Evolutionary conservation across 2,329 filamentous ascomycete genomes (phyloP).

Genomic region (Calonectria naviculata): DNA sequence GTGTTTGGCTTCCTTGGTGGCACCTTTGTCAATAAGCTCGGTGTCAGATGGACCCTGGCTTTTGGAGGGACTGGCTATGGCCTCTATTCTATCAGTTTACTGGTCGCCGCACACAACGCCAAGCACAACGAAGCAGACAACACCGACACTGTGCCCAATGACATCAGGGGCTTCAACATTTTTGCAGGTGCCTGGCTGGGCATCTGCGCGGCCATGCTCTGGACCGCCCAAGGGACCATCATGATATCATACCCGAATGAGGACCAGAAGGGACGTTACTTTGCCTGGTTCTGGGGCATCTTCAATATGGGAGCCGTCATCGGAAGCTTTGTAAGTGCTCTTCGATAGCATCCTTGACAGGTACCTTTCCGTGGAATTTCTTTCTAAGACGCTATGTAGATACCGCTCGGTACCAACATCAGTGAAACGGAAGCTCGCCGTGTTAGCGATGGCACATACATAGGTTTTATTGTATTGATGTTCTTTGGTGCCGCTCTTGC

Average conservation of each 20-base stretch:
- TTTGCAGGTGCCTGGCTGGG: conserved; percentile 83
- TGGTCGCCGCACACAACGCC: conserved; percentile 78
- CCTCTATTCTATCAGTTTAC: conserved; percentile 76
- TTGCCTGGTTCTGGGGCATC: conserved; percentile 93
- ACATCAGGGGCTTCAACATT: conserved; percentile 54
- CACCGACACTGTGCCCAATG: too few species aligned
- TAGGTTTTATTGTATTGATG: conserved; percentile 89
- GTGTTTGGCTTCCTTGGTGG: conserved; percentile 75
- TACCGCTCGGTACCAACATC: conserved; percentile 49
- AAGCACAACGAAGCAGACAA: too few species aligned
- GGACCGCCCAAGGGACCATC: conserved; percentile 85
- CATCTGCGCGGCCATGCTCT: conserved; percentile 81
- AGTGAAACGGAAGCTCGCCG: conserved; percentile 44
- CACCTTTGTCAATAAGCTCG: conserved; percentile 71
- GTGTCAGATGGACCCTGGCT: conserved; percentile 14
- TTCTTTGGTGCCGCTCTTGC: conserved; percentile 76
- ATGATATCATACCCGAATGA: conserved; percentile 93
- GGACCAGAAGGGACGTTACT: conserved; percentile 85
- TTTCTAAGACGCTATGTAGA: conserved; percentile 62
- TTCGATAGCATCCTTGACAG: not conserved
- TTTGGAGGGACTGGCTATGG: conserved; percentile 56
- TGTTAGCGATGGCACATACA: conserved; percentile 84
- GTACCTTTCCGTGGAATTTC: not conserved
- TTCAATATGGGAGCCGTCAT: conserved; percentile 94
- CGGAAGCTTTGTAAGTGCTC: conserved; percentile 68